Percentiles rank a stretch among this genome's conserved stretches.
These are phyloP conservation scores for Entelexis sorbosivorans DNA, from an alignment of 1,139 yeast species.

Conservation along the genomic window DNA sequence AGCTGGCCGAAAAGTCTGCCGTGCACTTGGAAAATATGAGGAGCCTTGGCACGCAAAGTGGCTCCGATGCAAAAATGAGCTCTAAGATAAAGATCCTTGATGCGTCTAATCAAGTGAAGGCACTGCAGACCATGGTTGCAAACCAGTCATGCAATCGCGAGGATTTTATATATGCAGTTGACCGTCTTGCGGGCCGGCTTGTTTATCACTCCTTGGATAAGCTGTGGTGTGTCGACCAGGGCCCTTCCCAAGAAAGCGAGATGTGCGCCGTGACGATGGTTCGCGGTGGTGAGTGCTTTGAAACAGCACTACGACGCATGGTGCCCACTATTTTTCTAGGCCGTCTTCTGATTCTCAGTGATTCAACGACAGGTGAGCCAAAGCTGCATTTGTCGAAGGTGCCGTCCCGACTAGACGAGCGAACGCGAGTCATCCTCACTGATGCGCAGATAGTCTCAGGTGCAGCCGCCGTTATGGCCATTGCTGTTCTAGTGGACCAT, in stretches of 20 bases:
- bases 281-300: conserved; percentile 88
- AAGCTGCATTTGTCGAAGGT: conserved; percentile 69
- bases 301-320: conserved; percentile 60
- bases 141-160: conserved; percentile 47
- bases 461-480: conserved; percentile 90
- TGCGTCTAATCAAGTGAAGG: conserved; percentile 54
- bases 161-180: conserved; percentile 77
- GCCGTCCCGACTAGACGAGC: conserved; percentile 34
- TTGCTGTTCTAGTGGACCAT: conserved; percentile 76
- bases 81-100: not conserved
- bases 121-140: conserved; percentile 60
- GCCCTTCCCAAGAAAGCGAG: conserved; percentile 30
- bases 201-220: conserved; percentile 56
- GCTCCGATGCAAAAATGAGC: not conserved
- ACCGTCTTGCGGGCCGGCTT: conserved; percentile 61
- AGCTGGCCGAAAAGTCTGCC: conserved; percentile 51
- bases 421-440: conserved; percentile 43
- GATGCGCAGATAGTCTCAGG: conserved; percentile 89
- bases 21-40: conserved; percentile 53
- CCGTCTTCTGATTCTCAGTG: conserved; percentile 76
- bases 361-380: conserved; percentile 84
- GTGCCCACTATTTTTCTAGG: conserved; percentile 74
- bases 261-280: conserved; percentile 68
- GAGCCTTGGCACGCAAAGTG: conserved; percentile 38
- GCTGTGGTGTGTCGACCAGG: conserved; percentile 26